Base-by-base conservation (phyloP, 2,329 filamentous ascomycete genomes). In the Bimuria novae-zelandiae region DNA sequence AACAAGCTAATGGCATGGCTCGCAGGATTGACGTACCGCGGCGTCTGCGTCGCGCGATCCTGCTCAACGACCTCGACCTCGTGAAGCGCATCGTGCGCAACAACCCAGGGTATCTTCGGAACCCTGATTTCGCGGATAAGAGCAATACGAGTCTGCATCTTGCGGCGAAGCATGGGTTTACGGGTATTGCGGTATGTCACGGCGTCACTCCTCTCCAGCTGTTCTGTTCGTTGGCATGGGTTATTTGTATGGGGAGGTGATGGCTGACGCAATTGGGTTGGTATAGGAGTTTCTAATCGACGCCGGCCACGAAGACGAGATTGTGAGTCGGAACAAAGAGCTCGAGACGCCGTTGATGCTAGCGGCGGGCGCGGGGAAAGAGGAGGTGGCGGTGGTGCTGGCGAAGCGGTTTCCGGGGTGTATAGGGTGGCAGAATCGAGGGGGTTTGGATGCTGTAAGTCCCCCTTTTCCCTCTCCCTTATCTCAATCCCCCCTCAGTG, bases 131-230 rank as follows among this genome's bases (percentile, higher is more conserved):
- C 63, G 83, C 85, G 3, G 81, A 86, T 56, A 86, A 90, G 61
- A 89, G 88, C 71, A 94, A 95, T 76, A 93, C 90, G 2, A 91
- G 86, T 59, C 82, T 96, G 33, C 91, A 96, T 72, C 82, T 96
- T 2, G 89, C 91, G 37, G 89, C 89, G 10, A 84, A 84, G 7
- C 80, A 91, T 51, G 91, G 90, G 47, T 83, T 88, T 68, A 78
- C 84, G 7, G 77, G 85, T 41, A 87, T 94, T 62, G 87, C 84
- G 69, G 75, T 78, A 69, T 45, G 75, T 64, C 43, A 50, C 42
- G 16, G 41, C 21, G 10, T n/a, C n/a, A n/a, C n/a, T n/a, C n/a
- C n/a, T n/a, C n/a, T n/a, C n/a, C n/a, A n/a, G n/a, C n/a, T n/a
- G n/a, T n/a, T n/a, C n/a, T n/a, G n/a, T n/a, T n/a, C n/a, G n/a